These are phyloP conservation scores for Trametes coccinea DNA, from an alignment of 768 basidiomycete genomes.

Conservation along the genomic window DNA sequence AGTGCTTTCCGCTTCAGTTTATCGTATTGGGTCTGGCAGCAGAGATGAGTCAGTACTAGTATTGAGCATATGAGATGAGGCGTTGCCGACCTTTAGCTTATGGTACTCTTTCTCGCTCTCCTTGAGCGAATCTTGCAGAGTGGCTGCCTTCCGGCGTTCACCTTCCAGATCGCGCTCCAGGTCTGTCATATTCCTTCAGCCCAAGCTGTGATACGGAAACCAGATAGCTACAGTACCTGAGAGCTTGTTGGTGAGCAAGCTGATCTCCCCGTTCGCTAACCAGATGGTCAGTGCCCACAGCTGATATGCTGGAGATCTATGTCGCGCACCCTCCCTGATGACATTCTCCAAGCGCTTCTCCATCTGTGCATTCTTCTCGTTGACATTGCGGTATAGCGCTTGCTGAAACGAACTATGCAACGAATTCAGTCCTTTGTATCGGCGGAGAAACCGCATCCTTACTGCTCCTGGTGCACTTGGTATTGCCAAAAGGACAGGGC, in stretches of 20 bases:
- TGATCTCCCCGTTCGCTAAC: conserved; percentile 76
- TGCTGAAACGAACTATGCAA: conserved; percentile 73
- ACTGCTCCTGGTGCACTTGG: conserved; percentile 87
- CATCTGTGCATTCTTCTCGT: conserved; percentile 78
- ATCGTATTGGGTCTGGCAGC: conserved; percentile 65
- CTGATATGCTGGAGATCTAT: not conserved
- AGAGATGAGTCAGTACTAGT: too few relatives aligned
- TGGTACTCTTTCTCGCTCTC: conserved; percentile 88
- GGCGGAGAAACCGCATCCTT: conserved; percentile 8
- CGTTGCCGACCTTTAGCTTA: conserved; percentile 67
- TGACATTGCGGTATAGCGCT: conserved; percentile 76
- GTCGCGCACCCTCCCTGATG: conserved; percentile 68
- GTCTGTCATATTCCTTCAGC: conserved; percentile 44
- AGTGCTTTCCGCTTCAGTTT: conserved; percentile 82
- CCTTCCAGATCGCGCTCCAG: conserved; percentile 79
- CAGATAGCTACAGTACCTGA: conserved; percentile 41
- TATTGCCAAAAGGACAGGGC: conserved; percentile 92
- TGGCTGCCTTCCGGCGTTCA: conserved; percentile 72
- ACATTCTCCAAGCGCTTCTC: conserved; percentile 88
- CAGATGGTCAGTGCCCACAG: not conserved
- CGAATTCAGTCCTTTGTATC: not conserved
- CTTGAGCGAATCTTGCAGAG: conserved; percentile 69
- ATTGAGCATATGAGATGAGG: not conserved
- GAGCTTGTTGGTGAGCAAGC: conserved; percentile 66
- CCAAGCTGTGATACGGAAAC: not conserved